phyloP scores from a whole-genome alignment of 129 eudicot genomes.

The Lactuca saligna region DNA sequence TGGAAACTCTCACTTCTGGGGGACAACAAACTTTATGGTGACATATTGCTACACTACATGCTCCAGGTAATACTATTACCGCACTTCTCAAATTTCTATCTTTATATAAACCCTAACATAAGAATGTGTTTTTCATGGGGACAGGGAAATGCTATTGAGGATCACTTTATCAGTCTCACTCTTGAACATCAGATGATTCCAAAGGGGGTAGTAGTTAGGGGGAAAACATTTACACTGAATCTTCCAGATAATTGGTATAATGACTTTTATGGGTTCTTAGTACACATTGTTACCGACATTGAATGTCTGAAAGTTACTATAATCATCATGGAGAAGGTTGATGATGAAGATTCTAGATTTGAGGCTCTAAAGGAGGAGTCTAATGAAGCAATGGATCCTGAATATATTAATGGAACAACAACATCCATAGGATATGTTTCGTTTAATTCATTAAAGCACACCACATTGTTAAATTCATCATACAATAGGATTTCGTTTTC shows the following conservation, averaged over 20 bases:
- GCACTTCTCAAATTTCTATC: too few relatives aligned
- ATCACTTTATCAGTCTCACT: constrained; percentile 9
- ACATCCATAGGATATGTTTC: not conserved
- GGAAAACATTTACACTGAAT: not conserved
- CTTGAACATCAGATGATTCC: constrained; percentile 4
- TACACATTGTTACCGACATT: not conserved
- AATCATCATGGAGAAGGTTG: not conserved
- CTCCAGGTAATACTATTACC: not conserved
- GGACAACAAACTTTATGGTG: not conserved
- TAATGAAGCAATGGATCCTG: not conserved
- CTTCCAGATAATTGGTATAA: not conserved
- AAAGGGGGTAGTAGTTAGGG: not conserved
- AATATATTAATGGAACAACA: not conserved
- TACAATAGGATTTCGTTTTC: not conserved
- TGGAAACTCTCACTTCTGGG: constrained; percentile 11
- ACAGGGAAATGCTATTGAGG: constrained; percentile 16
- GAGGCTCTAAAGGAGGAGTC: not conserved
- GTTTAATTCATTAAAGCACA: not conserved
- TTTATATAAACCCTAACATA: not conserved
- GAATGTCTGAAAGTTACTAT: not conserved
- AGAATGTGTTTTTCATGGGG: not conserved
- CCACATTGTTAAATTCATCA: not conserved
- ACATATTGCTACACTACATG: not conserved
- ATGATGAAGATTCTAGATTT: not conserved
- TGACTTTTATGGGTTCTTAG: not conserved